Conservation (phyloP, 2,329 filamentous ascomycete species). For the Pyrenophora graminea region DNA sequence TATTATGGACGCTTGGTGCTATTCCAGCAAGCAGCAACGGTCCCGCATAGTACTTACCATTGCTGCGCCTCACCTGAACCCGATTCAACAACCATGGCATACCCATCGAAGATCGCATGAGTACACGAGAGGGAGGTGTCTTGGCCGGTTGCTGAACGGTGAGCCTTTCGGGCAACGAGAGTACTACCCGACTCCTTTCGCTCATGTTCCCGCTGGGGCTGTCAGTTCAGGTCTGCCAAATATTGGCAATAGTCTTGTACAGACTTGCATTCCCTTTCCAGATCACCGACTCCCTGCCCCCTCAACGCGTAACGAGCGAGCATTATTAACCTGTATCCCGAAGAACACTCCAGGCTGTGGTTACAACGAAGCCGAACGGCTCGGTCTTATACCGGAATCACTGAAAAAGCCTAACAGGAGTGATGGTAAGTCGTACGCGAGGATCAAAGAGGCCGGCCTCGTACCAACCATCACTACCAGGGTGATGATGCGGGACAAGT, state of each 20-base stretch:
- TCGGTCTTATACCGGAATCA: constrained; percentile 37
- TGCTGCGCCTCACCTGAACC: constrained; percentile 65
- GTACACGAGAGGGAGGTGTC: constrained; percentile 33
- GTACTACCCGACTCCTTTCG: constrained; percentile 62
- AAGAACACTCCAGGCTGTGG: constrained; percentile 51
- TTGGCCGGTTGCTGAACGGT: constrained; percentile 55
- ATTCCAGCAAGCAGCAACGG: constrained; percentile 68
- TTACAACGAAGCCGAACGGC: constrained; percentile 42
- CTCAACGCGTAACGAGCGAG: constrained; percentile 38
- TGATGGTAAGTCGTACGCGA: constrained; percentile 51
- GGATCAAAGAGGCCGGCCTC: constrained; percentile 58
- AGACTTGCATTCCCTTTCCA: constrained; percentile 66
- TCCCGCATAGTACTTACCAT: constrained; percentile 72
- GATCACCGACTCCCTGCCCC: constrained; percentile 63
- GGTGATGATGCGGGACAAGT: constrained; percentile 57
- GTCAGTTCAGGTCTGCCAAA: constrained; percentile 64
- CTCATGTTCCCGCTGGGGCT: constrained; percentile 58
- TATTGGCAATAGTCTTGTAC: constrained; percentile 64
- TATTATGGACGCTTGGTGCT: constrained; percentile 70
- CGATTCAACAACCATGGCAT: constrained; percentile 60
- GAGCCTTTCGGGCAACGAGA: constrained; percentile 61
- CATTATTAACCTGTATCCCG: constrained; percentile 63
- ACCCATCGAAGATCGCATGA: constrained; percentile 65
- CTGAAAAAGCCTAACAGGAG: constrained; percentile 25
- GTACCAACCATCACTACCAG: constrained; percentile 68